phyloP scores from a whole-genome alignment of 495 filamentous ascomycete species.

The Penicillium antarcticum region DNA sequence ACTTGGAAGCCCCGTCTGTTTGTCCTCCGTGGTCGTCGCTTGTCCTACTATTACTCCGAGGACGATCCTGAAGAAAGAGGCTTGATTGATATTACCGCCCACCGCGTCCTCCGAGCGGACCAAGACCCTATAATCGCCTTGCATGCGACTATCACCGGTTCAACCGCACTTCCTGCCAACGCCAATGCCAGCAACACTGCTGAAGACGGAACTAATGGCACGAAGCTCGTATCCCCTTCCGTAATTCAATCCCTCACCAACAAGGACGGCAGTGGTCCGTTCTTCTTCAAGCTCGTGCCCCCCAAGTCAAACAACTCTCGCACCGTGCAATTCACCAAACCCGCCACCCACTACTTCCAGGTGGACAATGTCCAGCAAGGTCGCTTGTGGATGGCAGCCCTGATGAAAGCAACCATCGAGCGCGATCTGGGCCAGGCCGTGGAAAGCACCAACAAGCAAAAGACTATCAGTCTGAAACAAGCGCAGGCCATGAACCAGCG shows the following conservation, averaged over 20 bases:
- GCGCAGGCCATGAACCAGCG: constrained; percentile 78
- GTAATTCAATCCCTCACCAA: constrained; percentile 16
- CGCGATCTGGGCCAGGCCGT: constrained; percentile 76
- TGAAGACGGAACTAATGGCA: constrained; percentile 31
- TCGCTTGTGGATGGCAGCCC: constrained; percentile 94
- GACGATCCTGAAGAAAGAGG: constrained; percentile 89
- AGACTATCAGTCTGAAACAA: constrained; percentile 85
- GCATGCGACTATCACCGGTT: constrained; percentile 88
- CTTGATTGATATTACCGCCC: constrained; percentile 94
- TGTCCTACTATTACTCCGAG: constrained; percentile 96
- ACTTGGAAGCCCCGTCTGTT: constrained; percentile 97
- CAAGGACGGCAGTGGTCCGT: constrained; percentile 56
- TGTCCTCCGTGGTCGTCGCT: constrained; percentile 81
- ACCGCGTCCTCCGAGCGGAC: constrained; percentile 93
- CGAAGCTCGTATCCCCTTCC: constrained; percentile 17
- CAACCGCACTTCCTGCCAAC: constrained; percentile 68
- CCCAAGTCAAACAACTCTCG: constrained; percentile 83
- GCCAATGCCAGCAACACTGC: constrained; percentile 42
- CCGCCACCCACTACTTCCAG: constrained; percentile 95
- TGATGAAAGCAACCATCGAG: constrained; percentile 99
- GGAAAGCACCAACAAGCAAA: constrained; percentile 89
- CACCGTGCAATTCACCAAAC: constrained; percentile 95
- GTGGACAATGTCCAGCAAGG: constrained; percentile 86
- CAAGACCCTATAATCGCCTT: constrained; percentile 85
- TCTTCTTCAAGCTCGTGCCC: constrained; percentile 98